Percentiles rank a stretch among this genome's conserved stretches.
phyloP scores from a whole-genome alignment of 2,329 filamentous ascomycete species.

The Xylaria arbuscula region DNA sequence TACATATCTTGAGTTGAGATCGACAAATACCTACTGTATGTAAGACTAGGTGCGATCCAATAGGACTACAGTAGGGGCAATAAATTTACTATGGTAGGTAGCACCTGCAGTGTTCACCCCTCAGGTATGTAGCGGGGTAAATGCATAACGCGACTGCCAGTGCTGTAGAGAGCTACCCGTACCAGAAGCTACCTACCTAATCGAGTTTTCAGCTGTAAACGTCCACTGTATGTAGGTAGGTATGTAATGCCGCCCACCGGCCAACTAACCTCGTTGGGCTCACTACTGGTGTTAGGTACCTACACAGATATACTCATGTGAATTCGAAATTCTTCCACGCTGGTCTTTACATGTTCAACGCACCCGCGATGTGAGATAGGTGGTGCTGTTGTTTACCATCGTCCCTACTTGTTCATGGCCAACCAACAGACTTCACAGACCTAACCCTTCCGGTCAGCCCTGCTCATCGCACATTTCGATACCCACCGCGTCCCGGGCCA shows the following conservation, averaged over 20 bases:
- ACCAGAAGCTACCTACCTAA: too few relatives aligned
- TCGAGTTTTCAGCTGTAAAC: not conserved
- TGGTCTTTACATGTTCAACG: slow-evolving; percentile 11
- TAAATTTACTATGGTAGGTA: too few relatives aligned
- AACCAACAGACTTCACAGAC: not conserved
- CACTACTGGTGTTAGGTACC: not conserved
- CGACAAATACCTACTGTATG: too few relatives aligned
- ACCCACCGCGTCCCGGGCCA: not conserved
- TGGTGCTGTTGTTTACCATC: not conserved
- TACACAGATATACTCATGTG: not conserved
- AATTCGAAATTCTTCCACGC: slow-evolving; percentile 12
- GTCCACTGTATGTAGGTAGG: too few relatives aligned
- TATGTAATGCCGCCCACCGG: too few relatives aligned
- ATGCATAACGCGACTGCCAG: not conserved
- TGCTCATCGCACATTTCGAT: not conserved
- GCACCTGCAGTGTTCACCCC: too few relatives aligned
- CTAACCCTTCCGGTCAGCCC: not conserved
- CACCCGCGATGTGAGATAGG: slow-evolving; percentile 15
- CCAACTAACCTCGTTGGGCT: too few relatives aligned
- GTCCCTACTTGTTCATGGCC: not conserved
- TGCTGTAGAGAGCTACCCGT: too few relatives aligned
- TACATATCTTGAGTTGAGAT: too few relatives aligned
- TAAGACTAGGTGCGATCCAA: too few relatives aligned
- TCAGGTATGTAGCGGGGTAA: too few relatives aligned
- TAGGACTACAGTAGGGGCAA: too few relatives aligned